These are phyloP conservation scores for Canavalia ensiformis DNA, from an alignment of 306 rosid genomes.

Conservation along the genomic window DNA sequence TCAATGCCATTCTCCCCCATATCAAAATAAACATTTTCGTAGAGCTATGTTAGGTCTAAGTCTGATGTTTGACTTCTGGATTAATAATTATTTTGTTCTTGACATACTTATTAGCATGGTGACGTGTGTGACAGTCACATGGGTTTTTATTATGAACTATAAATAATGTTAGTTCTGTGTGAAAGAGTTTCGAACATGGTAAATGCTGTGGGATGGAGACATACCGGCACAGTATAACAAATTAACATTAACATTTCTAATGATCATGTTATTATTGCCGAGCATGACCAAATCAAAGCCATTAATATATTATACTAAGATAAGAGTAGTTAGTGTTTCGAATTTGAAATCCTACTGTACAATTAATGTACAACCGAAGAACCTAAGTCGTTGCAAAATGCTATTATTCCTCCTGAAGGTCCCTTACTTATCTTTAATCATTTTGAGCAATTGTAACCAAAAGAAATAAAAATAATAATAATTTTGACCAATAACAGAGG, in stretches of 20 bases:
- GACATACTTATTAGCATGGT: background rate
- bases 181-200: background rate
- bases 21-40: conserved; percentile 3
- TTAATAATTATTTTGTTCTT: conserved; percentile 20
- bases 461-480: too few relatives aligned
- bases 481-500: background rate
- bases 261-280: background rate
- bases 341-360: background rate
- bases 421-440: background rate
- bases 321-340: conserved; percentile 9
- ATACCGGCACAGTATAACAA: background rate
- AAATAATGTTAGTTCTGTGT: background rate
- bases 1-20: conserved; percentile 10
- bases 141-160: background rate
- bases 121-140: conserved; percentile 35
- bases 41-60: background rate
- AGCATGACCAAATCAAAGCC: background rate
- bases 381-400: background rate
- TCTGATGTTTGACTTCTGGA: conserved; percentile 38
- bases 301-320: background rate
- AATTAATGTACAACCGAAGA: background rate
- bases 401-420: background rate
- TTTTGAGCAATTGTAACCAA: background rate
- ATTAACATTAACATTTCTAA: background rate
- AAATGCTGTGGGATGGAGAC: conserved; percentile 12